These are phyloP conservation scores for Uronychia setigera DNA, from an alignment of 73 alveolate species.

Conservation along the genomic window DNA sequence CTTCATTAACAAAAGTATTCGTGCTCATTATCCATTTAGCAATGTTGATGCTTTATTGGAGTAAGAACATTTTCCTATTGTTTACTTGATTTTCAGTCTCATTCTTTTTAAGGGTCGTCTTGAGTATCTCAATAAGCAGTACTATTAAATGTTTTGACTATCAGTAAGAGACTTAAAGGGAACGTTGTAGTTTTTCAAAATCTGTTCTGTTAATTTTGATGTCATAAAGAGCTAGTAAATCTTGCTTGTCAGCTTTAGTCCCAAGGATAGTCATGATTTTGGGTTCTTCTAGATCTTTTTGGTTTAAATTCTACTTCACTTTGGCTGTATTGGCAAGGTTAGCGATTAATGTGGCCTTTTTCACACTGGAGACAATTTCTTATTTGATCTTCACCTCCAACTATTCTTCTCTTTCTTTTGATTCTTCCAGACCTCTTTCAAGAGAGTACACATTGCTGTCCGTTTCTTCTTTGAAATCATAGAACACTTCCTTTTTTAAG, in stretches of 20 bases:
- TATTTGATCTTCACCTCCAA: neutral
- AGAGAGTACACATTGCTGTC: neutral
- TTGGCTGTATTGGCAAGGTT: neutral
- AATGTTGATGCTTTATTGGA: neutral
- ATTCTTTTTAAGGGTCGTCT: neutral
- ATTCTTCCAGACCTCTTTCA: neutral
- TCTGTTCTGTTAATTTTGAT: neutral
- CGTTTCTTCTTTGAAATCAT: neutral
- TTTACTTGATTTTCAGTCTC: neutral
- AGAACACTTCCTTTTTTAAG: neutral
- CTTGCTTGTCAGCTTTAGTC: neutral
- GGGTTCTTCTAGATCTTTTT: neutral
- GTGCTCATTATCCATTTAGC: neutral
- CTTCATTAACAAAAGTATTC: neutral
- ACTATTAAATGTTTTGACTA: neutral
- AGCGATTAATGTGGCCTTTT: neutral
- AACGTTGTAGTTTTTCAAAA: neutral
- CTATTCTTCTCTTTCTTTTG: neutral
- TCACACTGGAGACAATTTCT: neutral
- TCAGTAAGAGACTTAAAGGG: neutral
- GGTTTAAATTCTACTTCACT: neutral
- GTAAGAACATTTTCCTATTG: neutral
- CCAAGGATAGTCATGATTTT: neutral
- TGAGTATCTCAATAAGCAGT: neutral
- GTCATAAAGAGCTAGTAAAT: neutral